These are phyloP conservation scores for Diaporthe caulivora DNA, from an alignment of 2,329 filamentous ascomycete species.

Conservation along the genomic window DNA sequence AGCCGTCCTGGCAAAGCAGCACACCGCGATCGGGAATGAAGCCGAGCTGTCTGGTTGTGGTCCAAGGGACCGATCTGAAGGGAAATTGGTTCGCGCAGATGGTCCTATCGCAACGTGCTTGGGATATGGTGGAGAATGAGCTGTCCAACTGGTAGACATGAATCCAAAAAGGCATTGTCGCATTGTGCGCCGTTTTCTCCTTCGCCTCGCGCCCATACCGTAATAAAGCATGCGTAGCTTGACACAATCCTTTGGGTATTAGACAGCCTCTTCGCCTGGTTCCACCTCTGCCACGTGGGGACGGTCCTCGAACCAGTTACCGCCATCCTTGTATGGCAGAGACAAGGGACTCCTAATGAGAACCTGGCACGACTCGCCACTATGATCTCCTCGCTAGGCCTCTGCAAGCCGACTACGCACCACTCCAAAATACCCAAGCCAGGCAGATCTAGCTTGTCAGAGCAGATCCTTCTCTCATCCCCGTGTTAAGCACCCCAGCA, in stretches of 20 bases:
- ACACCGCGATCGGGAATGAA: constrained; percentile 22
- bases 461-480: constrained; percentile 68
- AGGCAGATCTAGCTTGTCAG: background rate
- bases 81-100: constrained; percentile 26
- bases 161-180: background rate
- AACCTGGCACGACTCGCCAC: background rate
- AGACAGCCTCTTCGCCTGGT: background rate
- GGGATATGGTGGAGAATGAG: constrained; percentile 7
- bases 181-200: too few relatives aligned
- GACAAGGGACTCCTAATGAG: background rate
- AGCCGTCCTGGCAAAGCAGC: constrained; percentile 24
- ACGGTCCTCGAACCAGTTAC: background rate
- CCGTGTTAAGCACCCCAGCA: constrained; percentile 80
- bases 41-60: constrained; percentile 26
- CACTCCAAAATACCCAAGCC: background rate
- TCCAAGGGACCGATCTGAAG: constrained; percentile 21
- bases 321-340: background rate
- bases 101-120: constrained; percentile 12
- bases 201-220: background rate
- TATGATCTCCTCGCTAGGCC: background rate
- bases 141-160: background rate
- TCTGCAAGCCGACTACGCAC: too few relatives aligned
- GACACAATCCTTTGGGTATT: background rate
- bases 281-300: background rate
- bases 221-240: background rate